These are phyloP conservation scores for Paramecium sonneborni DNA, from an alignment of 73 alveolate species.

Conservation along the genomic window DNA sequence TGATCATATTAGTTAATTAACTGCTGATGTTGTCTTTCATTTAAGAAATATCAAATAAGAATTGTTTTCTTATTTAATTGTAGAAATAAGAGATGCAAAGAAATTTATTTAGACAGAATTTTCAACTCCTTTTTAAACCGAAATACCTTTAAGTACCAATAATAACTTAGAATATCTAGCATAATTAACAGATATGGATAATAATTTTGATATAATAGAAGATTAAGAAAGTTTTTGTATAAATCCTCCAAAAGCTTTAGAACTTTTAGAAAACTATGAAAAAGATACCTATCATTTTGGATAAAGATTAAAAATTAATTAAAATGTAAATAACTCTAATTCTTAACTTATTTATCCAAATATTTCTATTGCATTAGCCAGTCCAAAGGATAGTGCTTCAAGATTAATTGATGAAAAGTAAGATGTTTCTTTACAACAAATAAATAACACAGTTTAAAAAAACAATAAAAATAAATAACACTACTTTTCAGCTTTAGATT, in stretches of 20 bases:
- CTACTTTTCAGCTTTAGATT: neutral
- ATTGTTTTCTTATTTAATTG: neutral
- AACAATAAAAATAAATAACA: neutral
- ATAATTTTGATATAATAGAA: neutral
- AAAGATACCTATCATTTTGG: neutral
- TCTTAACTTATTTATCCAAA: neutral
- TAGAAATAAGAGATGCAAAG: constrained; percentile 16
- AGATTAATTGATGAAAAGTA: neutral
- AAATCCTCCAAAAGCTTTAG: neutral
- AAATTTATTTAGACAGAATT: neutral
- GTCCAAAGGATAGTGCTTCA: constrained; percentile 5
- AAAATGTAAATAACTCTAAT: neutral
- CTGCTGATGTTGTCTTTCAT: neutral
- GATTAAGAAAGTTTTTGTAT: neutral
- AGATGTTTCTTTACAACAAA: neutral
- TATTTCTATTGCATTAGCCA: neutral
- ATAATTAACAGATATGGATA: neutral
- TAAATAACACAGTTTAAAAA: neutral
- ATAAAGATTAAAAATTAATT: neutral
- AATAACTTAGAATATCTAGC: neutral
- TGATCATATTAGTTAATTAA: neutral
- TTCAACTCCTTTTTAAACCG: neutral
- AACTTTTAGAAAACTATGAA: neutral
- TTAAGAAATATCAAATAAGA: neutral
- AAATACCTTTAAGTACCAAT: neutral